Conservation (phyloP, 768 basidiomycete species). For the Galerina sulciceps region DNA sequence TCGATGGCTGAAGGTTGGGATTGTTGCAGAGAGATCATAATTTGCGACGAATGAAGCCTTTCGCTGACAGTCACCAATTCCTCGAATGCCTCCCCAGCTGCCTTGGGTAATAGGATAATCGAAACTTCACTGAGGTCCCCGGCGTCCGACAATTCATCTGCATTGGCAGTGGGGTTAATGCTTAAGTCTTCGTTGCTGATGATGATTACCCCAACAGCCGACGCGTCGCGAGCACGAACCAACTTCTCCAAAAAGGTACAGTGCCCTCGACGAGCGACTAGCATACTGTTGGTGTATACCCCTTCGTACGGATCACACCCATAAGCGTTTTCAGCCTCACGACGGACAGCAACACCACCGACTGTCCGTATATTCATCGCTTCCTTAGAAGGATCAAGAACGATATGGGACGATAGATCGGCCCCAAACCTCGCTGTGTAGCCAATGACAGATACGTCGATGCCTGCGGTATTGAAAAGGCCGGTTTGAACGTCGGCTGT, state of each 20-base stretch:
- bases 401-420: slow-evolving; percentile 45
- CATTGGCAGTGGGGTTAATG: slow-evolving; percentile 70
- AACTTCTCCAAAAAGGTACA: slow-evolving; percentile 93
- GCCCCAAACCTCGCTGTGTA: slow-evolving; percentile 76
- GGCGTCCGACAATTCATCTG: slow-evolving; percentile 56
- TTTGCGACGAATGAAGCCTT: slow-evolving; percentile 33
- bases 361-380: slow-evolving; percentile 50
- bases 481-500: slow-evolving; percentile 46
- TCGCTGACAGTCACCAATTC: slow-evolving; percentile 61
- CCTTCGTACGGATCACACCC: slow-evolving; percentile 66
- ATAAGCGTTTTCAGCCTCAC: slow-evolving; percentile 51
- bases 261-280: slow-evolving; percentile 75
- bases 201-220: slow-evolving; percentile 80
- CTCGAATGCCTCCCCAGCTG: slow-evolving; percentile 55
- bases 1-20: slow-evolving; percentile 21
- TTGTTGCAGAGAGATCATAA: slow-evolving; percentile 20
- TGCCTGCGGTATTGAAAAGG: slow-evolving; percentile 35
- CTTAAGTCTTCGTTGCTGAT: slow-evolving; percentile 61
- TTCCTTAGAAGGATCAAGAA: slow-evolving; percentile 17
- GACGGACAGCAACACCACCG: slow-evolving; percentile 59
- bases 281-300: slow-evolving; percentile 49
- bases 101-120: slow-evolving; percentile 58
- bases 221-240: slow-evolving; percentile 63
- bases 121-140: slow-evolving; percentile 64
- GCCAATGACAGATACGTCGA: slow-evolving; percentile 58